Evolutionary conservation across 2,329 filamentous ascomycete species (phyloP).

Genomic region (Akanthomyces uredinophilus): DNA sequence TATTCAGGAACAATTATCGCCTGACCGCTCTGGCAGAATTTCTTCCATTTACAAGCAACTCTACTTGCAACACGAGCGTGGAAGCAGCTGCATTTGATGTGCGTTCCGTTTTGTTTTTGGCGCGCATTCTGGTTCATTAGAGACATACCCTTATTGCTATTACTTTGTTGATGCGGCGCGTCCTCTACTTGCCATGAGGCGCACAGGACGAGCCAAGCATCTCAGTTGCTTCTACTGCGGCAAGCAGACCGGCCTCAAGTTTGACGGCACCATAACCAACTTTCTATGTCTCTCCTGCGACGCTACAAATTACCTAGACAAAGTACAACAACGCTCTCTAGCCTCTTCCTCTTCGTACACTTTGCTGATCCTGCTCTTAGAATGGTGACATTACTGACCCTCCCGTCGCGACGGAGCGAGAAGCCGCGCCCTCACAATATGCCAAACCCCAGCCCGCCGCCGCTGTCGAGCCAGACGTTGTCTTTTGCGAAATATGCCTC

Average conservation of each 20-base stretch:
- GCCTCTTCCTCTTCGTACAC: slow-evolving; percentile 2
- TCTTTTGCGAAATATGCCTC: slow-evolving; percentile 72
- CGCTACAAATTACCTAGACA: slow-evolving; percentile 82
- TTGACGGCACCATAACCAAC: slow-evolving; percentile 52
- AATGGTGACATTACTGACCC: slow-evolving; percentile 88
- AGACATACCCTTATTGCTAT: not conserved
- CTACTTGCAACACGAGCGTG: not conserved
- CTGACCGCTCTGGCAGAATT: slow-evolving; percentile 17
- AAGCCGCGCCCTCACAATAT: slow-evolving; percentile 41
- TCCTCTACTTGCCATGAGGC: slow-evolving; percentile 33
- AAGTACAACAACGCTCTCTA: slow-evolving; percentile 47
- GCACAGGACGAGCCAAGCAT: slow-evolving; percentile 36
- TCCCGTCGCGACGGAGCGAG: slow-evolving; percentile 52
- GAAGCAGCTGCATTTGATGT: not conserved
- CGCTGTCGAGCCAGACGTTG: slow-evolving; percentile 24
- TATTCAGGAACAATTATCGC: not conserved
- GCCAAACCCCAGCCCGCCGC: slow-evolving; percentile 37
- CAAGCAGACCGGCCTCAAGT: slow-evolving; percentile 55
- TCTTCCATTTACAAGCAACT: slow-evolving; percentile 7
- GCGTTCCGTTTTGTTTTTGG: not conserved
- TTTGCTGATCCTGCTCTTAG: slow-evolving; percentile 36
- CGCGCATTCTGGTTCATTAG: not conserved
- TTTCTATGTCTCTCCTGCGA: slow-evolving; percentile 78
- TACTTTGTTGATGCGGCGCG: not conserved
- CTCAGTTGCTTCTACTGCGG: slow-evolving; percentile 83